Conservation (phyloP, 2,329 filamentous ascomycete genomes). For the Penicillium concentricum region DNA sequence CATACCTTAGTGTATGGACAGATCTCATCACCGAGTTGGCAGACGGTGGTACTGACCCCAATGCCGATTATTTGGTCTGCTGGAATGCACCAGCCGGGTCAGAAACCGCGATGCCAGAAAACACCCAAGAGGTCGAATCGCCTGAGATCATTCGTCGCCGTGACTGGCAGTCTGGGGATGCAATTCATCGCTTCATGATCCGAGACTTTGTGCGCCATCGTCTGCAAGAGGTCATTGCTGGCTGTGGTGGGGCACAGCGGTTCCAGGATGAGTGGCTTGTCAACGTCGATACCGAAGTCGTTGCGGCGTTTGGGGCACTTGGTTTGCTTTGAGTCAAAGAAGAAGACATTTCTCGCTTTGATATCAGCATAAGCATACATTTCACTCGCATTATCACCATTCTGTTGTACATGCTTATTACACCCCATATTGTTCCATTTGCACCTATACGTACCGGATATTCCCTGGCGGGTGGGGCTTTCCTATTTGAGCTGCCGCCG, state of each 20-base stretch:
- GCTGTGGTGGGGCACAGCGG: slow-evolving; percentile 42
- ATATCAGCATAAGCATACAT: background rate
- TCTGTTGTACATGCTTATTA: background rate
- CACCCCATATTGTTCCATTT: background rate
- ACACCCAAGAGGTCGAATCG: slow-evolving; percentile 36
- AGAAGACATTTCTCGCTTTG: background rate
- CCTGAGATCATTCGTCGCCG: slow-evolving; percentile 44
- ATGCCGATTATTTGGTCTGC: slow-evolving; percentile 44
- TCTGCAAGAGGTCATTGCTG: slow-evolving; percentile 39
- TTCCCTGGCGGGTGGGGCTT: no score
- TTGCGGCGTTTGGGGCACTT: slow-evolving; percentile 40
- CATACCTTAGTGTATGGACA: slow-evolving; percentile 49
- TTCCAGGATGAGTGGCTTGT: slow-evolving; percentile 46
- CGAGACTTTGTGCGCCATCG: slow-evolving; percentile 45
- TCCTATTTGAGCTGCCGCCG: no score
- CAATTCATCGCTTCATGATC: slow-evolving; percentile 46
- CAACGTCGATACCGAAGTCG: slow-evolving; percentile 45
- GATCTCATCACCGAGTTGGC: slow-evolving; percentile 47
- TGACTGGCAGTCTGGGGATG: slow-evolving; percentile 42
- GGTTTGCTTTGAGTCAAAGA: slow-evolving; percentile 29
- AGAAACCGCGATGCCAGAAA: slow-evolving; percentile 31
- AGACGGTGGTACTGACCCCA: slow-evolving; percentile 41
- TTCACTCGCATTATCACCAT: background rate
- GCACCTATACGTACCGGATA: no score
- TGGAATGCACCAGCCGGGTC: slow-evolving; percentile 32